These are phyloP conservation scores for Hericium coralloides DNA, from an alignment of 768 basidiomycete genomes.

Conservation along the genomic window DNA sequence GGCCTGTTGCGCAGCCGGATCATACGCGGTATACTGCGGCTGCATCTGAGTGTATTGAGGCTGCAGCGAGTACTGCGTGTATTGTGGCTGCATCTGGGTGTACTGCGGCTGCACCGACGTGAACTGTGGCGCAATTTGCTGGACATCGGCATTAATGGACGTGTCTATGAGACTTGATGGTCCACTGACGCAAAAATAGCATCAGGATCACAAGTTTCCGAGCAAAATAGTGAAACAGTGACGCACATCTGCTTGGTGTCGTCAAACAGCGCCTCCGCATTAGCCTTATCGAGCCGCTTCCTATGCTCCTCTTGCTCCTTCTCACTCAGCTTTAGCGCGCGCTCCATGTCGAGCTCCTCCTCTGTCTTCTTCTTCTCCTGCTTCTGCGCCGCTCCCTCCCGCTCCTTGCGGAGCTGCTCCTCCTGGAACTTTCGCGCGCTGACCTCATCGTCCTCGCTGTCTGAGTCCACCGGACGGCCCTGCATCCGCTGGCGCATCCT, in stretches of 20 bases:
- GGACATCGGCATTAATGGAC: constrained; percentile 11
- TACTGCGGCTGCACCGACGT: constrained; percentile 12
- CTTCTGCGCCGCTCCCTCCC: constrained; percentile 12
- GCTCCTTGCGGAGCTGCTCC: not conserved
- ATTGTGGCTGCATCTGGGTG: constrained; percentile 14
- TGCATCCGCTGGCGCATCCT: constrained; percentile 90
- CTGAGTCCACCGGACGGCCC: constrained; percentile 29
- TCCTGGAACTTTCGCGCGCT: constrained; percentile 7
- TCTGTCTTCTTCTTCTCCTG: constrained; percentile 16
- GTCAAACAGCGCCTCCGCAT: constrained; percentile 76
- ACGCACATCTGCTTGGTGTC: constrained; percentile 49
- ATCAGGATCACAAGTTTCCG: constrained; percentile 17
- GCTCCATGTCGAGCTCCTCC: constrained; percentile 73
- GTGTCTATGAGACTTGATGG: constrained; percentile 7
- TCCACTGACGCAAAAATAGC: constrained; percentile 3
- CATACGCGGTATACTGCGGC: constrained; percentile 47
- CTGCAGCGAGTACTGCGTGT: constrained; percentile 38
- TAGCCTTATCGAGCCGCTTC: constrained; percentile 53
- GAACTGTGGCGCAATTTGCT: constrained; percentile 18
- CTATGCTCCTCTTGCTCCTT: constrained; percentile 76
- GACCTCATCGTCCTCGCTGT: constrained; percentile 23
- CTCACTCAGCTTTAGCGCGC: constrained; percentile 80
- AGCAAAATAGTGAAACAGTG: too few species aligned
- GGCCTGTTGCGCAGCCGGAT: constrained; percentile 81
- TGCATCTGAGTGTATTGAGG: constrained; percentile 16